These are phyloP conservation scores for Aegilops umbellulata DNA, from an alignment of 176 grass and related monocot genomes.

Conservation along the genomic window DNA sequence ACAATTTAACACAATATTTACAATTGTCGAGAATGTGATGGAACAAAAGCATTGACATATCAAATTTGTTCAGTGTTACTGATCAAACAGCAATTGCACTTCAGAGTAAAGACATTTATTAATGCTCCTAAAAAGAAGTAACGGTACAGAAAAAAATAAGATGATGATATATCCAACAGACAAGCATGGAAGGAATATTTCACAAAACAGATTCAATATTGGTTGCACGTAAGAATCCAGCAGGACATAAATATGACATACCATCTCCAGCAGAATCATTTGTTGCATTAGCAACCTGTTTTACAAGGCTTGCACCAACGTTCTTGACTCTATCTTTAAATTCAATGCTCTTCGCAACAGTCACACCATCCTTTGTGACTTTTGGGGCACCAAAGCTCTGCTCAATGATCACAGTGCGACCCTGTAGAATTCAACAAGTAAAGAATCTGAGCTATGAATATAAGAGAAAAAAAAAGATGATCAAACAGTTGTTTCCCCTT, in stretches of 20 bases:
- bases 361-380: conserved; percentile 97
- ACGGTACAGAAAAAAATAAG: background rate
- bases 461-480: background rate
- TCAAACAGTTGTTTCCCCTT: background rate
- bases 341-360: conserved; percentile 98
- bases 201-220: background rate
- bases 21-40: background rate
- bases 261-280: conserved; percentile 95
- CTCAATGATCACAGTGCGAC: conserved; percentile 85
- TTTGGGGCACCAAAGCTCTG: conserved; percentile 98
- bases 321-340: conserved; percentile 93
- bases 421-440: conserved; percentile 41
- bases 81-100: background rate
- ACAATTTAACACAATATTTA: background rate
- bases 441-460: background rate
- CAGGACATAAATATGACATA: conserved; percentile 27
- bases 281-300: conserved; percentile 97
- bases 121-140: background rate
- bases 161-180: background rate
- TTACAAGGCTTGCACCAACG: conserved; percentile 92
- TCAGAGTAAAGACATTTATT: background rate
- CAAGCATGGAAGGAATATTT: background rate
- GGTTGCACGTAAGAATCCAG: background rate
- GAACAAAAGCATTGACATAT: background rate
- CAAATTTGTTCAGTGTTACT: background rate